A percentile compares a stretch with the other conserved stretches of the same genome.
Evolutionary conservation across 2,329 filamentous ascomycete genomes (phyloP).

Genomic region (Coleophoma crateriformis): DNA sequence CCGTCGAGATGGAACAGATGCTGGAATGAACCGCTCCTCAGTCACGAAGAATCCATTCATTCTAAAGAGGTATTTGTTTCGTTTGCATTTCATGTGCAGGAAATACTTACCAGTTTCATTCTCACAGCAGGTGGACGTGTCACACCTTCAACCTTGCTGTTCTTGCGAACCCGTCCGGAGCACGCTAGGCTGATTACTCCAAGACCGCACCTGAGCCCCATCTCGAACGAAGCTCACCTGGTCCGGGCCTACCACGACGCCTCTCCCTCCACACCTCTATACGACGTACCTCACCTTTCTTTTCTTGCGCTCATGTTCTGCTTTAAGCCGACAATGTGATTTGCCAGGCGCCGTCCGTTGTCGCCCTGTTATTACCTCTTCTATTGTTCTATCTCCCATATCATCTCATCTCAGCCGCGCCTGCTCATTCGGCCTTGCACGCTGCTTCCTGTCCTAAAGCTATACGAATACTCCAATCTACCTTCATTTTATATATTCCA

Average conservation of each 20-base stretch:
- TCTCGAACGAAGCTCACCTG: neutral
- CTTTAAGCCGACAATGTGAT: constrained; percentile 16
- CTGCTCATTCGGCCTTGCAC: constrained; percentile 8
- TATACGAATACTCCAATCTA: neutral
- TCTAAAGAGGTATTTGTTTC: no score
- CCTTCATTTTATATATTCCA: constrained; percentile 2
- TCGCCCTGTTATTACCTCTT: constrained; percentile 2
- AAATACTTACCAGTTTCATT: no score
- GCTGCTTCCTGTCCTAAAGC: neutral
- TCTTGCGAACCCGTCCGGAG: no score
- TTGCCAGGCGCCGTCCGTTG: constrained; percentile 19
- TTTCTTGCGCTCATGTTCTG: neutral
- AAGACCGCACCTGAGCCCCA: neutral
- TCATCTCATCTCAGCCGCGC: constrained; percentile 4
- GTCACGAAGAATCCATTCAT: no score
- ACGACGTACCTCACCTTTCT: neutral
- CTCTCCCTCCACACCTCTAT: neutral
- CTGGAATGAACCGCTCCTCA: no score
- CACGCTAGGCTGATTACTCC: no score
- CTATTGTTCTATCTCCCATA: no score
- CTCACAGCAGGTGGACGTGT: no score
- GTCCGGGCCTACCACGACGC: neutral
- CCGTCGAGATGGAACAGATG: no score
- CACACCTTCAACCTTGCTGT: no score
- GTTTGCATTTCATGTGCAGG: no score